phyloP scores from a whole-genome alignment of 2,329 filamentous ascomycete genomes.

The Dactylellina cionopaga region DNA sequence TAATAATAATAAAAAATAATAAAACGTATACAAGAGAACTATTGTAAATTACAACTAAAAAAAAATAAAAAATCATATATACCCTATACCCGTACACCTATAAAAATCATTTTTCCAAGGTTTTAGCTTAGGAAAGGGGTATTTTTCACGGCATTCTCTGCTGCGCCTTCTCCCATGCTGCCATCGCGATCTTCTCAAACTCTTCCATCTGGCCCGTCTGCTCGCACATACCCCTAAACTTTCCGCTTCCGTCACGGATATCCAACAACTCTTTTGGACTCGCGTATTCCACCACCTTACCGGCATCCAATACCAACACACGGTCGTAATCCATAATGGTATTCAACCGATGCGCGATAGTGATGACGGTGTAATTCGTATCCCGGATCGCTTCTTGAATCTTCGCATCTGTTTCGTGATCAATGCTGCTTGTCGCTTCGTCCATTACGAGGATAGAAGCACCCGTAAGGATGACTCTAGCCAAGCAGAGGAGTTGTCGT shows the following conservation, averaged over 20 bases:
- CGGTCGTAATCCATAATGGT: constrained; percentile 81
- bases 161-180: constrained; percentile 39
- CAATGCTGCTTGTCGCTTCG: constrained; percentile 80
- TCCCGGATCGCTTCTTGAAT: constrained; percentile 79
- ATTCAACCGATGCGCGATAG: constrained; percentile 79
- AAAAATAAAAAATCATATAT: too few species aligned
- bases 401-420: constrained; percentile 78
- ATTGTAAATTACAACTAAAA: too few species aligned
- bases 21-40: too few species aligned
- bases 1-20: too few species aligned
- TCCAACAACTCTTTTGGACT: constrained; percentile 71
- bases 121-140: background rate
- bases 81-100: too few species aligned
- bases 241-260: constrained; percentile 29
- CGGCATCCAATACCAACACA: constrained; percentile 76
- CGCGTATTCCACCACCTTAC: constrained; percentile 74
- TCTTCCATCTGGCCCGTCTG: constrained; percentile 70
- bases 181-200: constrained; percentile 62
- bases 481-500: constrained; percentile 78
- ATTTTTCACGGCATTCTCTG: background rate
- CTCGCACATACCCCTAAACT: constrained; percentile 62
- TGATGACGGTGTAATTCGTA: constrained; percentile 73
- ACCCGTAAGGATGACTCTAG: constrained; percentile 75
- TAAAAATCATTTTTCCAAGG: background rate
- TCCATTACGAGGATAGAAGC: constrained; percentile 83